These are phyloP conservation scores for Laguncularia racemosa DNA, from an alignment of 345 rosid genomes.

Conservation along the genomic window DNA sequence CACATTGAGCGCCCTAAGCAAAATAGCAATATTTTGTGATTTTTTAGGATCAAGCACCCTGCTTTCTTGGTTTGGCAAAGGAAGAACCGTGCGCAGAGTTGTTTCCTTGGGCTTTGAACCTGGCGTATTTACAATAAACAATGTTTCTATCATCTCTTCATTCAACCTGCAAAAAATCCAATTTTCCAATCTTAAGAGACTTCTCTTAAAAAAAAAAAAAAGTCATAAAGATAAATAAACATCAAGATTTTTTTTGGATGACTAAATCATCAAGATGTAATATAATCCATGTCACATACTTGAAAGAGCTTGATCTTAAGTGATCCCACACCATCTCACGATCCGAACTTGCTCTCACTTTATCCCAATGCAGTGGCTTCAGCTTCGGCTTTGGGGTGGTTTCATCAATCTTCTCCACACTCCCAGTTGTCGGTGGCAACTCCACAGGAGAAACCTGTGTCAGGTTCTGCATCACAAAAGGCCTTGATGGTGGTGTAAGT, in stretches of 20 bases:
- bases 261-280: too few species aligned
- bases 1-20: slow-evolving; percentile 83
- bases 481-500: slow-evolving; percentile 58
- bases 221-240: background rate
- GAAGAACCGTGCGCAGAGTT: slow-evolving; percentile 50
- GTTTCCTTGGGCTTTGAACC: slow-evolving; percentile 42
- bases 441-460: slow-evolving; percentile 30
- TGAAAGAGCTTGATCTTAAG: slow-evolving; percentile 67
- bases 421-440: slow-evolving; percentile 25
- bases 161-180: slow-evolving; percentile 54
- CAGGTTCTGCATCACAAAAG: slow-evolving; percentile 43
- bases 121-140: slow-evolving; percentile 63
- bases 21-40: slow-evolving; percentile 91
- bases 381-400: slow-evolving; percentile 60
- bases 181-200: slow-evolving; percentile 2
- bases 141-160: slow-evolving; percentile 82
- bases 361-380: slow-evolving; percentile 92
- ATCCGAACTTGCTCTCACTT: slow-evolving; percentile 95
- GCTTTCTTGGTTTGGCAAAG: slow-evolving; percentile 55
- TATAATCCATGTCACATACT: slow-evolving; percentile 31
- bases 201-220: background rate
- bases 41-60: slow-evolving; percentile 92
- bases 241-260: too few species aligned
- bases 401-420: slow-evolving; percentile 22
- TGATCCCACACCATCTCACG: slow-evolving; percentile 98